Percentiles rank a stretch among this genome's conserved stretches.
phyloP scores from a whole-genome alignment of 352 stramenopile species.

The Phytophthora crassamura region DNA sequence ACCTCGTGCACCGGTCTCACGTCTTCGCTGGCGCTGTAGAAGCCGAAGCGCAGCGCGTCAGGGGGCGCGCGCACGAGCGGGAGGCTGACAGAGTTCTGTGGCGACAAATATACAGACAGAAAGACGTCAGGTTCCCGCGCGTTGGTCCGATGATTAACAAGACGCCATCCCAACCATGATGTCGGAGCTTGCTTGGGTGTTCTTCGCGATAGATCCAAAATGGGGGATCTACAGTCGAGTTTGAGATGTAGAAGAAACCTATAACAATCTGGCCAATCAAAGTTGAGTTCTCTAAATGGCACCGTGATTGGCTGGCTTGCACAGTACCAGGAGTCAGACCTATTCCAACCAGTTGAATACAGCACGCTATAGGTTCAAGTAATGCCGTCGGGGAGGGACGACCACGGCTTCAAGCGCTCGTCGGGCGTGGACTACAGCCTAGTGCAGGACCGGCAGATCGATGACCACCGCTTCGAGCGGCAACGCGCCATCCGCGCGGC shows the following conservation, averaged over 20 bases:
- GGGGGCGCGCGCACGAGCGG: slow-evolving; percentile 84
- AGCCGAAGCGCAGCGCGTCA: slow-evolving; percentile 83
- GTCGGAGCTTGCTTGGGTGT: slow-evolving; percentile 8
- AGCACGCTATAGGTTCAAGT: not conserved
- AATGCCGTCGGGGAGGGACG: slow-evolving; percentile 46
- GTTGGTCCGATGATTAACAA: not conserved
- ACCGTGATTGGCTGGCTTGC: too few species aligned
- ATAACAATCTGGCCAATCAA: slow-evolving; percentile 25
- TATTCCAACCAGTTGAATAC: not conserved
- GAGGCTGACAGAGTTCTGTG: slow-evolving; percentile 71
- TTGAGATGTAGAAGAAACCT: too few species aligned
- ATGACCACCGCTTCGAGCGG: slow-evolving; percentile 86
- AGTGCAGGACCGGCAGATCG: slow-evolving; percentile 81
- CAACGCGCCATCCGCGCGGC: slow-evolving; percentile 62
- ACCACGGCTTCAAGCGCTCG: slow-evolving; percentile 77
- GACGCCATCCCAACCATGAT: slow-evolving; percentile 28
- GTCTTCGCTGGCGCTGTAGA: slow-evolving; percentile 85
- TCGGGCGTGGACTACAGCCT: slow-evolving; percentile 88
- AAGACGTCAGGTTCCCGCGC: not conserved
- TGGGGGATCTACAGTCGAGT: slow-evolving; percentile 8
- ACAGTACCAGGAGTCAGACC: too few species aligned
- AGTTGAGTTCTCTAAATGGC: not conserved
- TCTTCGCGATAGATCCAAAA: slow-evolving; percentile 26
- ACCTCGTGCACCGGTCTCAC: slow-evolving; percentile 85
- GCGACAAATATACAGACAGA: not conserved